Conservation (phyloP, 768 basidiomycete genomes). For the Asterophora parasitica region DNA sequence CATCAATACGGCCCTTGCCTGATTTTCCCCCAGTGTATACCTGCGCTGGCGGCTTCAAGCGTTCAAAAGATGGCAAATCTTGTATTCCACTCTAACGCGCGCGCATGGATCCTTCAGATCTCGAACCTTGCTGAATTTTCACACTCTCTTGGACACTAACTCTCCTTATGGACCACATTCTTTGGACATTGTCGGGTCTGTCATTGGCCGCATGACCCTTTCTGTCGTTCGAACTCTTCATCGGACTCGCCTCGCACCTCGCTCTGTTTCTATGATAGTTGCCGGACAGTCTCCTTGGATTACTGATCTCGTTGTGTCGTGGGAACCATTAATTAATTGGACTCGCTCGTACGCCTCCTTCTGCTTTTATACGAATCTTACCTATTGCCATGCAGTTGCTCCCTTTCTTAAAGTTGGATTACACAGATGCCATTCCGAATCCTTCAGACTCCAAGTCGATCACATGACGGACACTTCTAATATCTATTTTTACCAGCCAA, state of each 20-base stretch:
- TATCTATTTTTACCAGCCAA: constrained; percentile 15
- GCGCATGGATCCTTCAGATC: background rate
- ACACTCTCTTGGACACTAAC: background rate
- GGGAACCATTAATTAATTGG: too few species aligned
- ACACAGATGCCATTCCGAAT: too few species aligned
- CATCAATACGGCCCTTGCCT: background rate
- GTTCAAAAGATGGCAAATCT: constrained; percentile 35
- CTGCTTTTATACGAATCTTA: background rate
- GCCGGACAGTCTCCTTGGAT: too few species aligned
- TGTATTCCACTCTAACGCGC: constrained; percentile 35
- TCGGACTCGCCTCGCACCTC: background rate
- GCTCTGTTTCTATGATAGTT: too few species aligned
- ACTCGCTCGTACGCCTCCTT: background rate
- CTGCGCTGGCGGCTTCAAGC: constrained; percentile 45
- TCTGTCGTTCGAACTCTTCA: background rate
- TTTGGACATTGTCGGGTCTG: constrained; percentile 1
- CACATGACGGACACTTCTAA: constrained; percentile 9
- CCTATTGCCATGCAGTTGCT: background rate
- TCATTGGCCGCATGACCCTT: background rate
- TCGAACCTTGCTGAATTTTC: background rate
- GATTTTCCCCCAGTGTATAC: constrained; percentile 36
- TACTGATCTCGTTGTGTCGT: too few species aligned
- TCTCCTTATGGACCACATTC: constrained; percentile 1
- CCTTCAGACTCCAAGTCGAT: background rate
- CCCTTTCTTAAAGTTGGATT: too few species aligned